Conservation (phyloP, 441 rosid genomes). For the Eutrema salsugineum region DNA sequence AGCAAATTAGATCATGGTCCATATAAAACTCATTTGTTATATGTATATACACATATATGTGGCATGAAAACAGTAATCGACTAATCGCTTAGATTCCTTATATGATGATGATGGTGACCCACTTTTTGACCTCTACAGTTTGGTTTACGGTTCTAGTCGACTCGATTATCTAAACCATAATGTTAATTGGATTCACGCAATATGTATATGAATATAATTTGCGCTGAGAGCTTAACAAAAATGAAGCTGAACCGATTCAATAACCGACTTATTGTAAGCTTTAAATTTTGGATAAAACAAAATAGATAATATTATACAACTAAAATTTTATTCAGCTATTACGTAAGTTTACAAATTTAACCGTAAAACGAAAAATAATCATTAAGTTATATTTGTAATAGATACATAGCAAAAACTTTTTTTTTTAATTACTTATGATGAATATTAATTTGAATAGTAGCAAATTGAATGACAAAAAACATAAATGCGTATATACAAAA, state of each 20-base stretch:
- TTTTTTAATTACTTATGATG: too few relatives aligned
- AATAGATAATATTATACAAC: neutral
- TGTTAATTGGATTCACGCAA: neutral
- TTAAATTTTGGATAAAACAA: neutral
- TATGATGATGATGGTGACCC: slow-evolving; percentile 24
- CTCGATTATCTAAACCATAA: neutral
- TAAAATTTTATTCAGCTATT: neutral
- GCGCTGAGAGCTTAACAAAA: too few relatives aligned
- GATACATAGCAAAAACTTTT: neutral
- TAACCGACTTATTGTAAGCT: neutral
- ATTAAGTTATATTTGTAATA: neutral
- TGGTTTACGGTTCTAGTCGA: slow-evolving; percentile 1
- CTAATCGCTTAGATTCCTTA: slow-evolving; percentile 17
- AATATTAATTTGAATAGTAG: neutral
- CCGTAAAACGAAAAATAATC: neutral
- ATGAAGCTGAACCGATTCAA: neutral
- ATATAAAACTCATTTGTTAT: slow-evolving; percentile 1
- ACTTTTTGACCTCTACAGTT: slow-evolving; percentile 17
- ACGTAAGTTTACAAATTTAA: neutral
- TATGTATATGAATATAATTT: neutral
- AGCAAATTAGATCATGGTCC: slow-evolving; percentile 15
- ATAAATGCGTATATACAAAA: too few relatives aligned
- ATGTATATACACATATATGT: neutral
- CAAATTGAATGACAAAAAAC: neutral
- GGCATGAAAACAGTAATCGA: slow-evolving; percentile 27